phyloP scores from a whole-genome alignment of 2,329 filamentous ascomycete species.

The Phoma sp. region DNA sequence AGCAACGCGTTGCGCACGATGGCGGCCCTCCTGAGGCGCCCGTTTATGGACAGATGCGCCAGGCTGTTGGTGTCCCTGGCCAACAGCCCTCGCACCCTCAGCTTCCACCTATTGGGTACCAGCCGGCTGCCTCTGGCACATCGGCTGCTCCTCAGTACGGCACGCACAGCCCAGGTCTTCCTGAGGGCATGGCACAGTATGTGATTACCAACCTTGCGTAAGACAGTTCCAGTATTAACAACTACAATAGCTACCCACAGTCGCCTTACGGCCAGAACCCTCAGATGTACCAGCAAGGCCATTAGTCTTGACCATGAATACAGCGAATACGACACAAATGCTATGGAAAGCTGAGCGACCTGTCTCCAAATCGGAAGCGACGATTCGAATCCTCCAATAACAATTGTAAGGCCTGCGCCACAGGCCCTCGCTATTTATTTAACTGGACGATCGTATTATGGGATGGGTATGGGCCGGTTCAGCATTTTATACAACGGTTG shows the following conservation, averaged over 20 bases:
- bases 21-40: conserved; percentile 59
- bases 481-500: conserved; percentile 40
- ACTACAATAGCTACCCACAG: conserved; percentile 58
- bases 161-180: conserved; percentile 54
- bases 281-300: conserved; percentile 57
- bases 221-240: conserved; percentile 52
- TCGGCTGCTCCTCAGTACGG: conserved; percentile 55
- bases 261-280: conserved; percentile 59
- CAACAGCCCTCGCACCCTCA: conserved; percentile 56
- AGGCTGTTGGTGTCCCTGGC: conserved; percentile 54
- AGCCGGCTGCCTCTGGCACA: conserved; percentile 54
- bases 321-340: conserved; percentile 33
- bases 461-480: conserved; percentile 21
- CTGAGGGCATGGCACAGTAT: conserved; percentile 61
- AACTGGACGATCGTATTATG: background rate
- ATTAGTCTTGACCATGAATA: conserved; percentile 35
- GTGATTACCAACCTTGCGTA: conserved; percentile 53
- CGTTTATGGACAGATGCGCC: conserved; percentile 54
- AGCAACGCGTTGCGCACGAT: conserved; percentile 58
- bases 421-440: background rate
- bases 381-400: background rate
- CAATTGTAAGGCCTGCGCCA: background rate
- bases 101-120: conserved; percentile 61
- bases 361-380: background rate
- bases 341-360: conserved; percentile 32